Percentiles rank a stretch among this genome's conserved stretches.
Evolutionary conservation across 345 rosid genomes (phyloP).

Genomic region (Syzygium oleosum): DNA sequence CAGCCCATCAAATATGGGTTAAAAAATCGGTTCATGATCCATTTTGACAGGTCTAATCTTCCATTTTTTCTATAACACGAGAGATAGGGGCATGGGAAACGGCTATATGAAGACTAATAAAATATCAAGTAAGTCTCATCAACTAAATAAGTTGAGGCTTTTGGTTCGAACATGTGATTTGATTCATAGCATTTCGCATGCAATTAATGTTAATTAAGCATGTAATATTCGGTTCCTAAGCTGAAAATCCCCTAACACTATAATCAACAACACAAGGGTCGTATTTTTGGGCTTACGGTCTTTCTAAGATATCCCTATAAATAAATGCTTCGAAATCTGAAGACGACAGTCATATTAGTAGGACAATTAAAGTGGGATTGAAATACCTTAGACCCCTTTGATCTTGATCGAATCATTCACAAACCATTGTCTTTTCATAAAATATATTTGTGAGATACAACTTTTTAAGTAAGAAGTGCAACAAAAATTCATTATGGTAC

Average conservation of each 20-base stretch:
- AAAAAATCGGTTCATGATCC: no score
- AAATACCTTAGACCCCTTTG: neutral
- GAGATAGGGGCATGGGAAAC: no score
- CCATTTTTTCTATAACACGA: no score
- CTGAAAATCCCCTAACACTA: neutral
- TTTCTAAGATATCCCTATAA: neutral
- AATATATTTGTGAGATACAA: neutral
- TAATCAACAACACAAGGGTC: neutral
- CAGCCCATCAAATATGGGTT: no score
- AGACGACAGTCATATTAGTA: accelerated
- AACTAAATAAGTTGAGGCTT: neutral
- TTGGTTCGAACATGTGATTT: neutral
- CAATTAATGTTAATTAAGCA: neutral
- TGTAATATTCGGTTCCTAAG: neutral
- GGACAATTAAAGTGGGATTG: accelerated
- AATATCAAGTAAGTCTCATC: neutral
- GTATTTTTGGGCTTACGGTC: accelerated
- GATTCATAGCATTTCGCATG: neutral
- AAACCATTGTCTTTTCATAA: neutral
- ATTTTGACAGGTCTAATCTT: no score
- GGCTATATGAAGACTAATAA: no score
- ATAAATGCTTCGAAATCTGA: neutral
- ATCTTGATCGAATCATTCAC: neutral
- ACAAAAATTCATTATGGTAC: neutral
- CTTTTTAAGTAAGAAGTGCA: neutral